Evolutionary conservation across 805 yeast genomes (phyloP).

Genomic region (Jamesozyma rosinii): DNA sequence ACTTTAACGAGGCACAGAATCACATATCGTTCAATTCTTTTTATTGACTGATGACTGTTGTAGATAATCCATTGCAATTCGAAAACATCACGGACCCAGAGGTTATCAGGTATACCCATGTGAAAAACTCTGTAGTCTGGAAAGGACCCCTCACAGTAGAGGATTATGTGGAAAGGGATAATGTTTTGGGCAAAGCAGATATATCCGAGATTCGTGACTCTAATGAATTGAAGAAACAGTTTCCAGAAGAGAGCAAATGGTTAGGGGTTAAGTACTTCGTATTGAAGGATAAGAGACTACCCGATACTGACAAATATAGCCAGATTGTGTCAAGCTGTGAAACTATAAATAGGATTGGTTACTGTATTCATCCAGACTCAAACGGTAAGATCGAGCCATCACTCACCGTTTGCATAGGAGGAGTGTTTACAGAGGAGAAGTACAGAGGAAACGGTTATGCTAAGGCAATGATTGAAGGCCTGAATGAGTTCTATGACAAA

Average conservation of each 20-base stretch:
- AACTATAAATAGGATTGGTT: conserved; percentile 33
- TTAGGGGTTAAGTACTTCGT: conserved; percentile 33
- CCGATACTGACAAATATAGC: conserved; percentile 18
- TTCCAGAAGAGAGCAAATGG: conserved; percentile 15
- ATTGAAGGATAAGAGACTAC: conserved; percentile 22
- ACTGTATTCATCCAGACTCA: conserved; percentile 21
- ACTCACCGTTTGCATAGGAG: conserved; percentile 42
- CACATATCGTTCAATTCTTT: no score
- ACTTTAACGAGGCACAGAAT: no score
- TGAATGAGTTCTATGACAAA: conserved; percentile 31
- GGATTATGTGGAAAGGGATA: conserved; percentile 33
- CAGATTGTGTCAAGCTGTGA: conserved; percentile 37
- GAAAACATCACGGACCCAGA: conserved; percentile 27
- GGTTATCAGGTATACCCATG: conserved; percentile 31
- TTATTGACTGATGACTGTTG: conserved; percentile 1
- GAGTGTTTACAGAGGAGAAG: conserved; percentile 44
- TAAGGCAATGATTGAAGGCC: conserved; percentile 34
- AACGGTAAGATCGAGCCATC: conserved; percentile 25
- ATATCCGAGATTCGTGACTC: conserved; percentile 17
- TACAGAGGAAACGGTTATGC: conserved; percentile 53
- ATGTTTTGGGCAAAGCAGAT: conserved; percentile 24
- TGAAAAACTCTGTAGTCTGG: conserved; percentile 31
- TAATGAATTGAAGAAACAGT: conserved; percentile 8
- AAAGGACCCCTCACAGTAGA: conserved; percentile 26
- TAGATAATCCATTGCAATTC: conserved; percentile 4